These are phyloP conservation scores for Eucalyptus brandiana DNA, from an alignment of 345 rosid genomes.

Conservation along the genomic window DNA sequence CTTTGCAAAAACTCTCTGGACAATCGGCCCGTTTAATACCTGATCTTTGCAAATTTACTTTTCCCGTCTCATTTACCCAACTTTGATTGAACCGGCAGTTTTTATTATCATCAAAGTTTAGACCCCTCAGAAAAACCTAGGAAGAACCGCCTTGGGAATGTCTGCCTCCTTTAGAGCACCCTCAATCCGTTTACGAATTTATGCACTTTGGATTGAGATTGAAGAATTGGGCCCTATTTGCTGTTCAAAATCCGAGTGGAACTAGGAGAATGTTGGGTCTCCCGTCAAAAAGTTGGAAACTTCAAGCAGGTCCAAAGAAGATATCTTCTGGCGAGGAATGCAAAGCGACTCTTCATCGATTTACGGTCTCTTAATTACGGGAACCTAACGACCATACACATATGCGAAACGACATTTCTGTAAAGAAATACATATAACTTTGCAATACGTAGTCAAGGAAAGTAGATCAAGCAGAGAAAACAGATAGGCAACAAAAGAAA, in stretches of 20 bases:
- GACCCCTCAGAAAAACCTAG: background rate
- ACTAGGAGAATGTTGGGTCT: no score
- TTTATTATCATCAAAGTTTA: background rate
- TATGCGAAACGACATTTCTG: background rate
- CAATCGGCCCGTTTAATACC: no score
- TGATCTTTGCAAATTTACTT: no score
- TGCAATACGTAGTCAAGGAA: background rate
- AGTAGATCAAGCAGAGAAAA: background rate
- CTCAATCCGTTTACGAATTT: no score
- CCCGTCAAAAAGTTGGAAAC: no score
- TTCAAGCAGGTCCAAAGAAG: conserved; percentile 24
- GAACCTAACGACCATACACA: no score
- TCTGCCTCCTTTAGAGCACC: background rate
- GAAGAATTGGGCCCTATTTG: no score
- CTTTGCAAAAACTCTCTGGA: no score
- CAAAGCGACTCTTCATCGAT: no score
- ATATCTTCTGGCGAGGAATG: background rate
- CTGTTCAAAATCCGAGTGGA: no score
- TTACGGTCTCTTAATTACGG: no score
- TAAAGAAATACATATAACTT: background rate
- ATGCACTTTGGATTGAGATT: no score
- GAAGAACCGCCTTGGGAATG: background rate
- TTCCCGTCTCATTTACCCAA: background rate
- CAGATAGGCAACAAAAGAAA: background rate
- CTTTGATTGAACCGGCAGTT: background rate